These are phyloP conservation scores for Thalassiosira profunda DNA, from an alignment of 108 stramenopile genomes.

Conservation along the genomic window DNA sequence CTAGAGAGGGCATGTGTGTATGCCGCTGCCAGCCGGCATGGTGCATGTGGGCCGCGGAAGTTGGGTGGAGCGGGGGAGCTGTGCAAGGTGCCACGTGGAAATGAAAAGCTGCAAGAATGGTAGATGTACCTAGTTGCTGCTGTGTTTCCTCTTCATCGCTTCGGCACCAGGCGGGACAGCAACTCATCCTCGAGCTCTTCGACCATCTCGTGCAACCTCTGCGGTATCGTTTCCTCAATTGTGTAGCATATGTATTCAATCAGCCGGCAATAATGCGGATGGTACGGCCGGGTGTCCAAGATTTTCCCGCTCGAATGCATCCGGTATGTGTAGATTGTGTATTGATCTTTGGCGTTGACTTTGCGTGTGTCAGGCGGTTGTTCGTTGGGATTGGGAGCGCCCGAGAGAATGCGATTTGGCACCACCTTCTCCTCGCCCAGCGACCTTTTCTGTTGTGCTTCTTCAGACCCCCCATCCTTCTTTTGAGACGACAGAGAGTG, in stretches of 20 bases:
- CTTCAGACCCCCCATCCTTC: not conserved
- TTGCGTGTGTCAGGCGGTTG: not conserved
- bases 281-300: not conserved
- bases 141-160: too few relatives aligned
- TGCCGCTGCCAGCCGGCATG: too few relatives aligned
- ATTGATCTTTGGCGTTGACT: constrained; percentile 15
- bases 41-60: too few relatives aligned
- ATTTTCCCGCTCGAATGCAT: not conserved
- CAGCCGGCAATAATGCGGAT: constrained; percentile 34
- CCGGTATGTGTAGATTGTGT: not conserved
- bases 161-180: too few relatives aligned
- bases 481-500: not conserved
- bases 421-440: constrained; percentile 1
- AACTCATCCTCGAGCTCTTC: constrained; percentile 25
- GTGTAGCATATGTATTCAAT: constrained; percentile 36
- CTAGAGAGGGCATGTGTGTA: too few relatives aligned
- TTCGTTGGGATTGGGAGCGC: constrained; percentile 30
- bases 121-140: too few relatives aligned
- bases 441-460: not conserved
- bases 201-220: constrained; percentile 29
- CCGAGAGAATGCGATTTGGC: constrained; percentile 25
- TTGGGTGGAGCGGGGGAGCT: too few relatives aligned
- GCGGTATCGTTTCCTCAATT: constrained; percentile 23
- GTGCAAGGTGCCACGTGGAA: too few relatives aligned
- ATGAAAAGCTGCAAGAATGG: too few relatives aligned